These are phyloP conservation scores for Pseudonitzschia multiseries DNA, from an alignment of 108 stramenopile genomes.

Conservation along the genomic window DNA sequence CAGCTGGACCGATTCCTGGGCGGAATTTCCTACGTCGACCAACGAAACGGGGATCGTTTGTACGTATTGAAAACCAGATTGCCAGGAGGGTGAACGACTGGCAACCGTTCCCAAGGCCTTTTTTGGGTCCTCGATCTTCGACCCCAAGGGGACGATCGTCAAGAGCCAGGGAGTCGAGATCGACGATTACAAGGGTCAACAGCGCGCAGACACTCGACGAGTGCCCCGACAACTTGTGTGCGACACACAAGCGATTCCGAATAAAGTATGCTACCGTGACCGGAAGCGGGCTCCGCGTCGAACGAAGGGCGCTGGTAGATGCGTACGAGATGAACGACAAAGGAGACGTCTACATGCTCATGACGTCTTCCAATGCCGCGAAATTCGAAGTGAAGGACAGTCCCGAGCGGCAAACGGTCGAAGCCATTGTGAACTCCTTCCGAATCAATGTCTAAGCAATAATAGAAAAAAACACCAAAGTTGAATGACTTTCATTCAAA, in stretches of 20 bases:
- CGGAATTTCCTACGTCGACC: conserved; percentile 78
- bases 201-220: conserved; percentile 47
- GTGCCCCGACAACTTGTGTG: conserved; percentile 18
- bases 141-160: conserved; percentile 56
- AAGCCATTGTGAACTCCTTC: conserved; percentile 71
- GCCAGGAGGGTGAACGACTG: conserved; percentile 46
- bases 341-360: conserved; percentile 64
- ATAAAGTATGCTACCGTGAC: conserved; percentile 75
- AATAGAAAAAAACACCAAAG: not conserved
- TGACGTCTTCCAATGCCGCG: conserved; percentile 68
- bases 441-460: conserved; percentile 26
- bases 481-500: too few relatives aligned
- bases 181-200: conserved; percentile 58
- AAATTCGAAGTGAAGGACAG: conserved; percentile 67
- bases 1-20: conserved; percentile 67
- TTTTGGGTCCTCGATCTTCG: conserved; percentile 60
- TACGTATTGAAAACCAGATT: conserved; percentile 62
- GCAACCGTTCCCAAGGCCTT: conserved; percentile 48
- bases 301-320: conserved; percentile 69
- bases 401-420: conserved; percentile 75
- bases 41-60: conserved; percentile 76
- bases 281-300: conserved; percentile 65
- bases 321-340: conserved; percentile 53
- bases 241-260: conserved; percentile 47
- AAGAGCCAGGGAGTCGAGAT: conserved; percentile 53